Percentiles rank a stretch among this genome's conserved stretches.
Conservation (phyloP, 805 yeast species). For the Diddensiella transvaalensis region DNA sequence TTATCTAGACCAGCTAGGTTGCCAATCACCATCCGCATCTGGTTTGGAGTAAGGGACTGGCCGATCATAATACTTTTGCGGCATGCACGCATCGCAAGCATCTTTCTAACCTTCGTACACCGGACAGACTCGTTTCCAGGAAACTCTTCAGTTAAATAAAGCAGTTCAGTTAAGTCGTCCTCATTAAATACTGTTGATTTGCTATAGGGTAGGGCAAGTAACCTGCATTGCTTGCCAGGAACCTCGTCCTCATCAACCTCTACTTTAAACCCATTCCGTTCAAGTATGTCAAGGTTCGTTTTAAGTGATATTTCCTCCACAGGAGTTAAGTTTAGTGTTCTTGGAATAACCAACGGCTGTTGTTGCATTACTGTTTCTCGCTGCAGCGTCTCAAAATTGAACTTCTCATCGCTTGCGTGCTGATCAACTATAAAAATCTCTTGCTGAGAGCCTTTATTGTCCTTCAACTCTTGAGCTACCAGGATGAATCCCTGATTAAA, state of each 20-base stretch:
- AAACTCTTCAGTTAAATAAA: constrained; percentile 59
- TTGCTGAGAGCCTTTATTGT: constrained; percentile 14
- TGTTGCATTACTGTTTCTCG: constrained; percentile 52
- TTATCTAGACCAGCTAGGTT: constrained; percentile 70
- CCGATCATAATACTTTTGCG: constrained; percentile 95
- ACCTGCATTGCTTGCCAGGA: constrained; percentile 54
- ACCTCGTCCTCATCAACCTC: constrained; percentile 44
- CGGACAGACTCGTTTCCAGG: constrained; percentile 45
- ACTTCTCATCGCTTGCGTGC: constrained; percentile 97
- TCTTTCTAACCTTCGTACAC: constrained; percentile 73
- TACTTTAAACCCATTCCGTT: constrained; percentile 74
- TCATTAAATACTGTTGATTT: constrained; percentile 62
- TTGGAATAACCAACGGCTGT: constrained; percentile 67
- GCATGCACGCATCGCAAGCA: constrained; percentile 96
- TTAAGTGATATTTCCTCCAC: constrained; percentile 73
- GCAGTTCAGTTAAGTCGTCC: constrained; percentile 69
- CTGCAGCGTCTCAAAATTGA: constrained; percentile 73
- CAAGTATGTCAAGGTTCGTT: constrained; percentile 56
- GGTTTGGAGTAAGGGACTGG: constrained; percentile 49
- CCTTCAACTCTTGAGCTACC: constrained; percentile 43
- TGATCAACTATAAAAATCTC: constrained; percentile 90
- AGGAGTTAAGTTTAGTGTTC: constrained; percentile 58
- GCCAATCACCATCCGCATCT: constrained; percentile 67
- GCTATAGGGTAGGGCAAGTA: constrained; percentile 66
- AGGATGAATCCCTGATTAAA: constrained; percentile 94